A percentile compares a stretch with the other conserved stretches of the same genome.
Evolutionary conservation across 352 stramenopile genomes (phyloP).

Genomic region (Globisporangium apiculatum): DNA sequence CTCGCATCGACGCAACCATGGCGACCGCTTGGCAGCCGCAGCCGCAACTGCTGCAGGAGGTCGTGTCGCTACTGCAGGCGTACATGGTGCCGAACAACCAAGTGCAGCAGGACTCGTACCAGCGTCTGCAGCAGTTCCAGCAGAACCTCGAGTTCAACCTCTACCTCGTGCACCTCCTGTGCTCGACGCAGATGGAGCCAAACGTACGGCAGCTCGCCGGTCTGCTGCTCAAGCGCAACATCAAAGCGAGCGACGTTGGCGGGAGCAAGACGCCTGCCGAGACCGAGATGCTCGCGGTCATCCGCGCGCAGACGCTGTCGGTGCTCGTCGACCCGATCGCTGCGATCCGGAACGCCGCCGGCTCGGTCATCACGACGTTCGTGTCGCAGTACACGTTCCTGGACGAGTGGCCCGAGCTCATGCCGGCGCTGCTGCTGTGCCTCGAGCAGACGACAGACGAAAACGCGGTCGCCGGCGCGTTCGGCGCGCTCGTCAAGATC

Average conservation of each 20-base stretch:
- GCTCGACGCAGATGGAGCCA: slow-evolving; percentile 39
- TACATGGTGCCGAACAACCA: slow-evolving; percentile 84
- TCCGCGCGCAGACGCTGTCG: slow-evolving; percentile 66
- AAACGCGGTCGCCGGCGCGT: slow-evolving; percentile 70
- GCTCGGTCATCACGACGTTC: slow-evolving; percentile 80
- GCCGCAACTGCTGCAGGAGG: slow-evolving; percentile 61
- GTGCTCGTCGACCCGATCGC: slow-evolving; percentile 54
- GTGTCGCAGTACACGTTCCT: slow-evolving; percentile 84
- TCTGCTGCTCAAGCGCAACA: slow-evolving; percentile 81
- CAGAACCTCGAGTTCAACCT: slow-evolving; percentile 87
- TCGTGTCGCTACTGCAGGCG: slow-evolving; percentile 70
- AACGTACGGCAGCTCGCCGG: slow-evolving; percentile 75
- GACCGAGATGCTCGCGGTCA: slow-evolving; percentile 72
- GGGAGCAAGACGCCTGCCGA: slow-evolving; percentile 41
- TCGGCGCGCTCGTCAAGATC: slow-evolving; percentile 85
- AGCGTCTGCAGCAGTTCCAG: slow-evolving; percentile 82
- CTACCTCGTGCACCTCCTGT: slow-evolving; percentile 84
- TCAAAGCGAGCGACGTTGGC: slow-evolving; percentile 68
- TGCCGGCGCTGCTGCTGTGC: slow-evolving; percentile 54
- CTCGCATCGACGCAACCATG: slow-evolving; percentile 11
- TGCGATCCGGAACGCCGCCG: slow-evolving; percentile 72
- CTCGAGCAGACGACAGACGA: slow-evolving; percentile 57
- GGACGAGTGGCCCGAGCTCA: slow-evolving; percentile 86
- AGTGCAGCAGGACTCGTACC: slow-evolving; percentile 75
- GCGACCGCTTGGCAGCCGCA: slow-evolving; percentile 69